Conservation (phyloP, 257 asterid species). For the Gentiana macrophylla region DNA sequence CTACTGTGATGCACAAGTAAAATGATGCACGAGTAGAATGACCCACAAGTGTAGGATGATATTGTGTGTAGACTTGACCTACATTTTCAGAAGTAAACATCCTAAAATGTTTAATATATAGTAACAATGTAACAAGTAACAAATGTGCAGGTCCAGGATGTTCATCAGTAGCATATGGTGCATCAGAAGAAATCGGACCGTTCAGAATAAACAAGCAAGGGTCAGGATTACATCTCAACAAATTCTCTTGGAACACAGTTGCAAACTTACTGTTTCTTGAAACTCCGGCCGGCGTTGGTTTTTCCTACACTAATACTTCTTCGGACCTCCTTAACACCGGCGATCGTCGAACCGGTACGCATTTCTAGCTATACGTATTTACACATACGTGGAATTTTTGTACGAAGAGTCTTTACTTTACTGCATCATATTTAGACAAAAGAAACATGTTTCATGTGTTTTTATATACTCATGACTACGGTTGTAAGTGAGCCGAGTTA, state of each 20-base stretch:
- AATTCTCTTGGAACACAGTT: constrained; percentile 71
- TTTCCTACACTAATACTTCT: constrained; percentile 72
- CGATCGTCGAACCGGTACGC: constrained; percentile 68
- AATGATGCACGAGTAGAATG: neutral
- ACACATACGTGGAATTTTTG: no score
- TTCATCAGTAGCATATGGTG: constrained; percentile 96
- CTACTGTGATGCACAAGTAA: no score
- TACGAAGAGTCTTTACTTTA: no score
- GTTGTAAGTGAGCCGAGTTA: no score
- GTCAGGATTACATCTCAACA: constrained; percentile 61
- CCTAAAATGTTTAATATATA: no score
- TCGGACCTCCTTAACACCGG: constrained; percentile 81
- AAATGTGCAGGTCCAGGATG: constrained; percentile 73
- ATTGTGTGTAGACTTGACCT: no score
- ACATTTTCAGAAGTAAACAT: no score
- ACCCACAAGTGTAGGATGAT: no score
- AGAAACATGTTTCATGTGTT: no score
- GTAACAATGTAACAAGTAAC: neutral
- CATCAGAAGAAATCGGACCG: constrained; percentile 95
- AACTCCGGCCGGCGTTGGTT: constrained; percentile 96
- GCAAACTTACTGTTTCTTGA: constrained; percentile 78
- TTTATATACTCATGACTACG: no score
- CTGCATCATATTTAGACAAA: no score
- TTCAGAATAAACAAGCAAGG: constrained; percentile 52
- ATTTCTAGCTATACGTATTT: no score